A percentile compares a stretch with the other conserved stretches of the same genome.
These are phyloP conservation scores for Globisporangium paroecandrum DNA, from an alignment of 352 stramenopile species.

Conservation along the genomic window DNA sequence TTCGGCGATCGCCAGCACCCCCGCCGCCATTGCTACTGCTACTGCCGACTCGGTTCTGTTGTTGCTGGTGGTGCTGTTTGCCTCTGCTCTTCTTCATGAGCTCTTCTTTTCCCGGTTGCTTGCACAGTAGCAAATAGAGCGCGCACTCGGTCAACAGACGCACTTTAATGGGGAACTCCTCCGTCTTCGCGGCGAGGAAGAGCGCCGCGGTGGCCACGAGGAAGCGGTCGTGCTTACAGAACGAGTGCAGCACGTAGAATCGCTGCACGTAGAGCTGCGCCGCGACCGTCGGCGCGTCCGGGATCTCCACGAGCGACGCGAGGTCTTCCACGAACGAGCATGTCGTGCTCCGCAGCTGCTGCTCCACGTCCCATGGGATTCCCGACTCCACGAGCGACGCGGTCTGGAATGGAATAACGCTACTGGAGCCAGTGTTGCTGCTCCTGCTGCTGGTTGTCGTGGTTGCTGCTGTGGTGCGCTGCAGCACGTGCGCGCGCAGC, in stretches of 20 bases:
- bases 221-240: slow-evolving; percentile 77
- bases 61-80: background rate
- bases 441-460: background rate
- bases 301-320: slow-evolving; percentile 55
- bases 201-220: slow-evolving; percentile 67
- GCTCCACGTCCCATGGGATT: slow-evolving; percentile 52
- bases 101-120: slow-evolving; percentile 23
- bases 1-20: background rate
- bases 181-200: slow-evolving; percentile 73
- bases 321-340: slow-evolving; percentile 71
- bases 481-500: slow-evolving; percentile 25
- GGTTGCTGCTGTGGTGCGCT: background rate
- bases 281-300: slow-evolving; percentile 43
- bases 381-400: slow-evolving; percentile 41
- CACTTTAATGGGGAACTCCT: slow-evolving; percentile 79
- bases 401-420: slow-evolving; percentile 30
- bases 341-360: slow-evolving; percentile 59
- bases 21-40: background rate
- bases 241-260: slow-evolving; percentile 81
- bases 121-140: slow-evolving; percentile 58
- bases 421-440: slow-evolving; percentile 10
- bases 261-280: slow-evolving; percentile 71
- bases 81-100: slow-evolving; percentile 19
- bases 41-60: background rate
- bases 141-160: slow-evolving; percentile 72